Evolutionary conservation across 768 basidiomycete genomes (phyloP).

Genomic region (Rhizopogon sp.): DNA sequence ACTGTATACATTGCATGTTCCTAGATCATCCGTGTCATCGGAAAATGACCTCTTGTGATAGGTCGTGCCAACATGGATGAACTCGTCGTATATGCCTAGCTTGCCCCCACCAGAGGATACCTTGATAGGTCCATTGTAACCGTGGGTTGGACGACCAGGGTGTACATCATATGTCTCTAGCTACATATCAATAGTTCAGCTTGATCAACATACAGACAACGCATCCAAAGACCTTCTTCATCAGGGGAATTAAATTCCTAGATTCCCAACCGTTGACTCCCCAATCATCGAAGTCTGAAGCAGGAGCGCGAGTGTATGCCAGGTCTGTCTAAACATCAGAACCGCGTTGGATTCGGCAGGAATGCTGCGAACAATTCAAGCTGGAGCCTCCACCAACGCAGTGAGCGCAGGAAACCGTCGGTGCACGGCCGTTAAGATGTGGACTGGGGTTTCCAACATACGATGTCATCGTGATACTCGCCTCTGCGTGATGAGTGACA

Average conservation of each 20-base stretch:
- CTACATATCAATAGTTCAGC: slow-evolving; percentile 1
- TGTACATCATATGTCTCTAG: slow-evolving; percentile 18
- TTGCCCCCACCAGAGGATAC: slow-evolving; percentile 21
- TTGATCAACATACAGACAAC: not conserved
- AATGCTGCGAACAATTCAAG: slow-evolving; percentile 13
- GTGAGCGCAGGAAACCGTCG: slow-evolving; percentile 11
- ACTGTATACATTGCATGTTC: slow-evolving; percentile 18
- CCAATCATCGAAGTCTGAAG: slow-evolving; percentile 26
- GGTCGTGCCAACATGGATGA: slow-evolving; percentile 37
- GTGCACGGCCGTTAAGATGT: slow-evolving; percentile 10
- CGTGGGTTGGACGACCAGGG: slow-evolving; percentile 13
- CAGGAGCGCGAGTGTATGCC: slow-evolving; percentile 16
- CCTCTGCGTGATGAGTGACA: slow-evolving; percentile 10
- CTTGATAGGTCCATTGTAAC: slow-evolving; percentile 17
- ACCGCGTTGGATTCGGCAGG: not conserved
- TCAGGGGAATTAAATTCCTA: slow-evolving; percentile 18
- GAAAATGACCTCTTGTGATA: slow-evolving; percentile 43
- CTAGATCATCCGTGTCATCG: slow-evolving; percentile 46
- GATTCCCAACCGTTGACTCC: slow-evolving; percentile 22
- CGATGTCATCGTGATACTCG: slow-evolving; percentile 13
- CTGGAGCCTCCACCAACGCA: slow-evolving; percentile 22
- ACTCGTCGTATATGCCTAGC: slow-evolving; percentile 30
- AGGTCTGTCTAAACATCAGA: slow-evolving; percentile 7
- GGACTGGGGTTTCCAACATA: slow-evolving; percentile 8
- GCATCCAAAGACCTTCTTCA: slow-evolving; percentile 15